Base-by-base conservation (phyloP, 108 stramenopile species). In the Cyclotella cryptica region DNA sequence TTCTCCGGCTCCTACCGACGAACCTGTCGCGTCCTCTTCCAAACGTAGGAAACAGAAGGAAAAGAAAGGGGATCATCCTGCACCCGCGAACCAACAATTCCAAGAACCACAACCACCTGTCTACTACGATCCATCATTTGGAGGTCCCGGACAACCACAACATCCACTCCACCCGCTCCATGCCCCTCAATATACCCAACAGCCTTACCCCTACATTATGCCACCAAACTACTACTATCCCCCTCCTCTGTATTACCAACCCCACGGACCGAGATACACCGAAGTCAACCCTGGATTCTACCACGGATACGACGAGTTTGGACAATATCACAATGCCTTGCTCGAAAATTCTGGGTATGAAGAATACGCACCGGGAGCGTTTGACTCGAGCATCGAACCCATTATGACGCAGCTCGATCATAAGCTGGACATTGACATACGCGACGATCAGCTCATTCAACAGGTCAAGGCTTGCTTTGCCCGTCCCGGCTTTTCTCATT, bases 361-460 rank as follows among this genome's bases (percentile, higher is more conserved):
- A 18, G 63, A 78, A 66, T 74, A 69, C 52, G 60, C 39, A 3
- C 44, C 66, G 43, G 65, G 42, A 35, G 55, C 62, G 26, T 40
- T n/a, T 35, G 72, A 92, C 45, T 87, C 90, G 54, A 88, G 88
- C 15, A 92, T 87, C 10, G 95, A 96, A 74, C 95, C 95, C 18
- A 81, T 88, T 24, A 69, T 93, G 59, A 92, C 91, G 24, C 79
- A 92, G 59, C 85, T 93, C 26, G 85, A 84, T 42, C 89, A 91
- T 55, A 89, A 93, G 62, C 78, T 96, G 27, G 92, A 96, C 69
- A 90, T 96, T 71, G 86, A 93, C 43, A 90, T 96, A 79, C 90
- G 92, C 12, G 95, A 96, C 57, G 95, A 96, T 79, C 95, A 96
- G 71, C 80, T 96, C 47, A 64, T 91, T 17, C 87, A 84, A 53